These are phyloP conservation scores for Juglanconis sp. DNA, from an alignment of 2,329 filamentous ascomycete genomes.

Conservation along the genomic window DNA sequence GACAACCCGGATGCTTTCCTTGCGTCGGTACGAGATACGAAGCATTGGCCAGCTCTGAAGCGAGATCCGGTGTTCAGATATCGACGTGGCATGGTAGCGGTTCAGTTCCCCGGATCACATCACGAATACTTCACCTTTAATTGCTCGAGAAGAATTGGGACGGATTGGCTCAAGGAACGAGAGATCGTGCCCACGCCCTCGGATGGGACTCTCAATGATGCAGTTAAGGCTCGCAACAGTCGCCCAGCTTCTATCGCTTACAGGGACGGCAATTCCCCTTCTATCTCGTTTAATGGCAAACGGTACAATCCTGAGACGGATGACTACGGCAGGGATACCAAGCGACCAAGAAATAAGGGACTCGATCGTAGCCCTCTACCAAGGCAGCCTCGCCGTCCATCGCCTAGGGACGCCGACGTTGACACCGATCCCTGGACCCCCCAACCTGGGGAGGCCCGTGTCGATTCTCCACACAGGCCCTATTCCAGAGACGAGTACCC, in stretches of 20 bases:
- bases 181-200: slow-evolving; percentile 10
- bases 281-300: background rate
- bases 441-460: slow-evolving; percentile 4
- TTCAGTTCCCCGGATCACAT: slow-evolving; percentile 21
- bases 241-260: background rate
- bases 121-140: slow-evolving; percentile 27
- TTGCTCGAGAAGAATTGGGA: slow-evolving; percentile 4
- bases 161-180: slow-evolving; percentile 1
- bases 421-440: slow-evolving; percentile 7
- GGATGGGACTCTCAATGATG: slow-evolving; percentile 7
- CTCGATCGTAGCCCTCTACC: slow-evolving; percentile 6
- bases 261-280: background rate
- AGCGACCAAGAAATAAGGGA: slow-evolving; percentile 6
- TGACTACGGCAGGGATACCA: slow-evolving; percentile 4
- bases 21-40: slow-evolving; percentile 38
- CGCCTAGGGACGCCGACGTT: background rate
- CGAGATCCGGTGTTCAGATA: slow-evolving; percentile 41
- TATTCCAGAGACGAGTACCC: slow-evolving; percentile 9
- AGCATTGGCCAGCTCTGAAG: slow-evolving; percentile 37
- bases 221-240: background rate
- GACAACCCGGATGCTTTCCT: slow-evolving; percentile 41
- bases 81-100: slow-evolving; percentile 26
- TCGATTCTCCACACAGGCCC: slow-evolving; percentile 7
- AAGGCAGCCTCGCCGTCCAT: slow-evolving; percentile 8
- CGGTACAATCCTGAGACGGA: background rate